phyloP scores from a whole-genome alignment of 805 yeast species.

The Candida cerambycidarum region DNA sequence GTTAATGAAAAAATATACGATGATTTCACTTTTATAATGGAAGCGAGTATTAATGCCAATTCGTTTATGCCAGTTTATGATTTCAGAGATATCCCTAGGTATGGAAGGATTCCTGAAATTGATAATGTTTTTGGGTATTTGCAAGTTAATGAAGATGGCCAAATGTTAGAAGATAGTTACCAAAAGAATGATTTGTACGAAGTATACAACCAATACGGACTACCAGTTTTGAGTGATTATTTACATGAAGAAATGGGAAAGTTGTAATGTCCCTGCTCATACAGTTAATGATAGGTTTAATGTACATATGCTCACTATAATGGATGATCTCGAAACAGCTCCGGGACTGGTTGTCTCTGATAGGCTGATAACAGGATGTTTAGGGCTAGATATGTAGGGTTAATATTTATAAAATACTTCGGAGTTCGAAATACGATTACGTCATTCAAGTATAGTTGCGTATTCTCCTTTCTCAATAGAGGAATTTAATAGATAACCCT shows the following conservation, averaged over 20 bases:
- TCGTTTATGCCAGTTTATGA: slow-evolving; percentile 72
- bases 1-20: slow-evolving; percentile 26
- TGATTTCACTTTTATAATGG: slow-evolving; percentile 56
- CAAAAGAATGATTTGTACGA: slow-evolving; percentile 62
- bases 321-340: too few relatives aligned
- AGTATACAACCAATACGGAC: slow-evolving; percentile 30
- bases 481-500: slow-evolving; percentile 2
- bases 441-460: background rate
- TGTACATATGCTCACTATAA: too few relatives aligned
- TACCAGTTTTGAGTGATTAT: slow-evolving; percentile 52
- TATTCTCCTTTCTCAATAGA: slow-evolving; percentile 1
- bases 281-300: too few relatives aligned
- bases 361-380: too few relatives aligned
- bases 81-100: slow-evolving; percentile 60
- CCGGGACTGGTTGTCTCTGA: too few relatives aligned
- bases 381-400: too few relatives aligned
- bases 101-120: slow-evolving; percentile 66
- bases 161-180: slow-evolving; percentile 54
- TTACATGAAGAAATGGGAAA: slow-evolving; percentile 39
- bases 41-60: slow-evolving; percentile 52
- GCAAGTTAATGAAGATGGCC: slow-evolving; percentile 53
- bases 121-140: slow-evolving; percentile 74
- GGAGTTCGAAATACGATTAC: background rate
- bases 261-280: background rate
- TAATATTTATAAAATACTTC: background rate